These are phyloP conservation scores for Chaetothyriales sp. DNA, from an alignment of 2,329 filamentous ascomycete species.

Conservation along the genomic window DNA sequence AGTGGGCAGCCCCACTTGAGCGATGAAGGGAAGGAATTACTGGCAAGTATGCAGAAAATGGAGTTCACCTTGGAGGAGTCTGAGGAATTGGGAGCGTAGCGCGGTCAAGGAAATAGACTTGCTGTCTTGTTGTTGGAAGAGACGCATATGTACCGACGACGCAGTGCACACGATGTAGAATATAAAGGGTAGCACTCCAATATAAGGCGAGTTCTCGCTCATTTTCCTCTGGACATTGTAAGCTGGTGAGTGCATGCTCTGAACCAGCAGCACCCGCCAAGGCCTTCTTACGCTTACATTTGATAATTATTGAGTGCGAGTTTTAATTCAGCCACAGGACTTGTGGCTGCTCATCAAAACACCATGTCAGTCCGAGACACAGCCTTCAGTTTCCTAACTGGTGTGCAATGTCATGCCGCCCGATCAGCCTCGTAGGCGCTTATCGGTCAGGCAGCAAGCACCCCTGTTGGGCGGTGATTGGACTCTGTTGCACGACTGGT, in stretches of 20 bases:
- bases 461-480: background rate
- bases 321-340: too few species aligned
- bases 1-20: conserved; percentile 50
- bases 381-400: background rate
- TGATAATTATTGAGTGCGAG: too few species aligned
- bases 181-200: background rate
- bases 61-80: conserved; percentile 4
- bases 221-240: too few species aligned
- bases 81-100: background rate
- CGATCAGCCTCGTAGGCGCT: background rate
- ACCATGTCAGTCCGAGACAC: background rate
- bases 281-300: too few species aligned
- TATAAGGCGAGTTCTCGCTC: background rate
- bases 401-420: background rate
- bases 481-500: background rate
- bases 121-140: background rate
- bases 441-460: background rate
- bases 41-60: conserved; percentile 40
- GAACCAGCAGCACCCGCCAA: too few species aligned
- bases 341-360: background rate
- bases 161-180: background rate
- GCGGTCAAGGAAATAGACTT: background rate
- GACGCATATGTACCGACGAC: background rate
- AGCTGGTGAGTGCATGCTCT: too few species aligned
- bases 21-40: conserved; percentile 44